Percentiles rank a stretch among this genome's conserved stretches.
These are phyloP conservation scores for Pseudopyricularia javanii DNA, from an alignment of 2,329 filamentous ascomycete species.

Conservation along the genomic window DNA sequence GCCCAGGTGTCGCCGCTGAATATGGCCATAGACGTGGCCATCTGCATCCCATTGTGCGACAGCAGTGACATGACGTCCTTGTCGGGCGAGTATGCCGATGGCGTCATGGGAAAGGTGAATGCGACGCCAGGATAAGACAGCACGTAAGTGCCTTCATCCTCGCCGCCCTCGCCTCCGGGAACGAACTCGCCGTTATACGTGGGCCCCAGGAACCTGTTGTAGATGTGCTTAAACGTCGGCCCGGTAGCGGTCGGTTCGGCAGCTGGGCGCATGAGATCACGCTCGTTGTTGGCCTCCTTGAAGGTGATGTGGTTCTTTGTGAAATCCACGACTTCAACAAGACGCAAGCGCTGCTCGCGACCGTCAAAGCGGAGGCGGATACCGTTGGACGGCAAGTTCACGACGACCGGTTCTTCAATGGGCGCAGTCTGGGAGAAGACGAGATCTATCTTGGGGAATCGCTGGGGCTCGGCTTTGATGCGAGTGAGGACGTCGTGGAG, in stretches of 20 bases:
- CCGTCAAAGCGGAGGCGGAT: constrained; percentile 87
- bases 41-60: constrained; percentile 62
- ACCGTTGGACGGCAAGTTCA: constrained; percentile 74
- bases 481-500: constrained; percentile 81
- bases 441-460: constrained; percentile 73
- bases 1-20: constrained; percentile 89
- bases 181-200: constrained; percentile 92
- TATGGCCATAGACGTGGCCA: constrained; percentile 78
- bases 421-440: constrained; percentile 67
- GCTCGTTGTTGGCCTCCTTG: constrained; percentile 51
- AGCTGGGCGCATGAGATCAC: constrained; percentile 60
- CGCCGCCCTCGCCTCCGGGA: constrained; percentile 35
- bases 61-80: constrained; percentile 80
- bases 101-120: constrained; percentile 74
- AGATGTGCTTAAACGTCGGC: constrained; percentile 78
- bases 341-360: constrained; percentile 75
- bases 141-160: constrained; percentile 63
- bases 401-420: constrained; percentile 59
- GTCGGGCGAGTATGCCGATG: constrained; percentile 59
- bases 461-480: constrained; percentile 74
- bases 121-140: constrained; percentile 91
- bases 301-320: constrained; percentile 74
- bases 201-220: constrained; percentile 84
- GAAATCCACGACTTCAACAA: constrained; percentile 89
- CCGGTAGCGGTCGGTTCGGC: constrained; percentile 27